phyloP scores from a whole-genome alignment of 169 alveolate genomes.

The Perkinsus chesapeaki region DNA sequence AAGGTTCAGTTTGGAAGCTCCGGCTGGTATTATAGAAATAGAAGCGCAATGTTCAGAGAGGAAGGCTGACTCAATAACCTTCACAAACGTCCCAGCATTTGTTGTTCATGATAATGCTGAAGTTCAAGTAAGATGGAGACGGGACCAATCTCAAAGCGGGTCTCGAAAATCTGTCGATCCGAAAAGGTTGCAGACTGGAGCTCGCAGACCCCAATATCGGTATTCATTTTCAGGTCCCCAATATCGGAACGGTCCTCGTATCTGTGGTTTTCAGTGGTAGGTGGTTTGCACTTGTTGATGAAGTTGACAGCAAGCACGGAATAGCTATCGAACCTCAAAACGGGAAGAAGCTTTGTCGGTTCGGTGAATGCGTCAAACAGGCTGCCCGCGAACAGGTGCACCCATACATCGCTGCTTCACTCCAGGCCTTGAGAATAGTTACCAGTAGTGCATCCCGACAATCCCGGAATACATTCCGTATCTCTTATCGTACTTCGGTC shows the following conservation, averaged over 20 bases:
- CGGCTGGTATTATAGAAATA: not conserved
- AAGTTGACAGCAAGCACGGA: not conserved
- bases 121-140: not conserved
- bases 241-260: not conserved
- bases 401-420: not conserved
- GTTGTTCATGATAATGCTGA: not conserved
- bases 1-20: not conserved
- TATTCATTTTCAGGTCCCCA: not conserved
- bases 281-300: not conserved
- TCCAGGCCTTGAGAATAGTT: not conserved
- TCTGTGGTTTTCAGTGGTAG: not conserved
- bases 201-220: too few relatives aligned
- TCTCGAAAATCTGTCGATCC: too few relatives aligned
- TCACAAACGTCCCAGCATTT: not conserved
- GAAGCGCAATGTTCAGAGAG: not conserved
- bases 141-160: too few relatives aligned
- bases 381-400: not conserved
- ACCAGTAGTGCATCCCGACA: not conserved
- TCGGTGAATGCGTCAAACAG: not conserved
- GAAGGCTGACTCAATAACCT: not conserved
- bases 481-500: not conserved
- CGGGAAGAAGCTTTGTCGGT: not conserved
- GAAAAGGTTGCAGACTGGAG: too few relatives aligned
- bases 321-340: not conserved
- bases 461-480: not conserved